Percentiles rank a stretch among this genome's conserved stretches.
Evolutionary conservation across 2,329 filamentous ascomycete genomes (phyloP).

Genomic region (Akanthomyces uredinophilus): DNA sequence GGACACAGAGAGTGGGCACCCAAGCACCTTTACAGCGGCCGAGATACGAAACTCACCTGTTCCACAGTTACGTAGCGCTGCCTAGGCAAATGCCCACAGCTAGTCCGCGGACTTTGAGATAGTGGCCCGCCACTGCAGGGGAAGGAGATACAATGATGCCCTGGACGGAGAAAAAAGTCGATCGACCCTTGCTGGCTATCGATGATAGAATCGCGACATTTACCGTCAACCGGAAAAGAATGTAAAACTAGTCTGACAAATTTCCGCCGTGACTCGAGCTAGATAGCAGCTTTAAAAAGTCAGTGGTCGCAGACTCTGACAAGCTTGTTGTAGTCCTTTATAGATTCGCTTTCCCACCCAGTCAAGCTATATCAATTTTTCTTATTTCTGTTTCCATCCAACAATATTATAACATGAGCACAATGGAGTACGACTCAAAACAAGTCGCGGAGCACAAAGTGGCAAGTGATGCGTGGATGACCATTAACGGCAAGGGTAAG

Average conservation of each 20-base stretch:
- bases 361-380: background rate
- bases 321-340: no score
- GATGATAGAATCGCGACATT: background rate
- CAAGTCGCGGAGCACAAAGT: slow-evolving; percentile 47
- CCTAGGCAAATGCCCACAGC: background rate
- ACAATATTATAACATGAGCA: background rate
- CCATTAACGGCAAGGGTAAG: slow-evolving; percentile 49
- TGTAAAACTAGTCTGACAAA: background rate
- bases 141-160: background rate
- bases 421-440: slow-evolving; percentile 26
- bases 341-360: background rate
- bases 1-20: background rate
- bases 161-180: background rate
- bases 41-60: background rate
- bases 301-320: background rate
- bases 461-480: slow-evolving; percentile 46
- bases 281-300: background rate
- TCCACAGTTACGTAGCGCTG: background rate
- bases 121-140: background rate
- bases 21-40: background rate
- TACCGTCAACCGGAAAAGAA: slow-evolving; percentile 1
- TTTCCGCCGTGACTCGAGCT: background rate
- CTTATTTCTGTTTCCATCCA: background rate
- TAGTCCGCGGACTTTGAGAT: background rate
- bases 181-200: background rate